Percentiles rank a stretch among this genome's conserved stretches.
These are phyloP conservation scores for Jaltomata sinuosa DNA, from an alignment of 257 asterid genomes.

Conservation along the genomic window DNA sequence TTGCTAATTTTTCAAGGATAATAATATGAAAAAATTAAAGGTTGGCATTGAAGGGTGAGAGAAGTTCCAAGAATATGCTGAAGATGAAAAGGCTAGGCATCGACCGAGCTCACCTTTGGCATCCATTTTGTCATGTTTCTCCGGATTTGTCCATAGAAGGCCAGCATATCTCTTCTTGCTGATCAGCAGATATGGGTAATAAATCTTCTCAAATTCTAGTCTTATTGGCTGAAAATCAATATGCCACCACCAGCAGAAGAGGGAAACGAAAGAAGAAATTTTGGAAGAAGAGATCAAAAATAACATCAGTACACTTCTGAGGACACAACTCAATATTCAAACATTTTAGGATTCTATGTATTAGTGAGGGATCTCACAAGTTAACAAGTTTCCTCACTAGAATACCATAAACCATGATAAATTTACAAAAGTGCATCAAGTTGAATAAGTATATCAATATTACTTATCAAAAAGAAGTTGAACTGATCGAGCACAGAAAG, in stretches of 20 bases:
- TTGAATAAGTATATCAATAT: neutral
- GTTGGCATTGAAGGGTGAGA: neutral
- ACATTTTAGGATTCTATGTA: neutral
- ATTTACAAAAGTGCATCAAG: neutral
- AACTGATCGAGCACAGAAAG: neutral
- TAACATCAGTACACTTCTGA: neutral
- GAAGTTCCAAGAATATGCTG: neutral
- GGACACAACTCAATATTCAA: neutral
- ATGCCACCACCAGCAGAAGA: conserved; percentile 5
- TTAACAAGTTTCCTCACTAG: neutral
- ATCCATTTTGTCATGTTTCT: conserved; percentile 94
- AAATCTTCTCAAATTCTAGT: conserved; percentile 96
- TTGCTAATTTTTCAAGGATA: neutral
- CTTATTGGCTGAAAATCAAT: conserved; percentile 68
- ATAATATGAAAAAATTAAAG: neutral
- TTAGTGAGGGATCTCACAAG: neutral
- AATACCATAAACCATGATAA: neutral
- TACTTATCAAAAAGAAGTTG: neutral
- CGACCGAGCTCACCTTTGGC: conserved; percentile 64
- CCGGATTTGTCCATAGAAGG: conserved; percentile 93
- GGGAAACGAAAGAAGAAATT: neutral
- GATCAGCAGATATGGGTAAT: conserved; percentile 81
- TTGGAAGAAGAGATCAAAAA: neutral
- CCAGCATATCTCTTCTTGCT: conserved; percentile 99
- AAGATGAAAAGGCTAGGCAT: conserved; percentile 4